Conservation (phyloP, 2,329 filamentous ascomycete species). For the Chaetomium sp. region DNA sequence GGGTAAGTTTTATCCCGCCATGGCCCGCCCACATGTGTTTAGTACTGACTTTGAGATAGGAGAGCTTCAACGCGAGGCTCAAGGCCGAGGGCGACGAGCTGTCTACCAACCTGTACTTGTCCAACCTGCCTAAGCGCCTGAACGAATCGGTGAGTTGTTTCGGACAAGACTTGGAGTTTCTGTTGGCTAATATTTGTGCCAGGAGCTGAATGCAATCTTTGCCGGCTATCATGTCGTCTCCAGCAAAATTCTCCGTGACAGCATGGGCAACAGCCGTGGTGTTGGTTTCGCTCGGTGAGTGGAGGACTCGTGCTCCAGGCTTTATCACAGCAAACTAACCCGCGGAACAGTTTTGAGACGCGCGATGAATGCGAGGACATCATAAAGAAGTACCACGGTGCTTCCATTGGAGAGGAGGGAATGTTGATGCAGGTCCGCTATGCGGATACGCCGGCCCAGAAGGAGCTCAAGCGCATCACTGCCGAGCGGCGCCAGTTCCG, state of each 20-base stretch:
- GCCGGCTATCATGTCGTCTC: conserved; percentile 82
- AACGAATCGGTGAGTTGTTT: conserved; percentile 74
- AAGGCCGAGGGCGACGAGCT: conserved; percentile 89
- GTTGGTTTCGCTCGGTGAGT: conserved; percentile 93
- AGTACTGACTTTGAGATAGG: conserved; percentile 52
- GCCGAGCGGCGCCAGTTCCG: conserved; percentile 94
- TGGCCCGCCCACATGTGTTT: conserved; percentile 1
- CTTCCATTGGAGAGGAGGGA: conserved; percentile 72
- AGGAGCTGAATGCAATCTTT: conserved; percentile 80
- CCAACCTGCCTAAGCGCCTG: conserved; percentile 89
- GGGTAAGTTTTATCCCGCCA: conserved; percentile 57
- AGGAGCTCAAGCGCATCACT: conserved; percentile 93
- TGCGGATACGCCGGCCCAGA: conserved; percentile 94
- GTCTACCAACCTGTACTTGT: conserved; percentile 97
- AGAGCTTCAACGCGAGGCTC: conserved; percentile 97
- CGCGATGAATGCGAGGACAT: conserved; percentile 90
- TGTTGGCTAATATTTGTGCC: conserved; percentile 32
- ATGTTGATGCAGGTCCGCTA: conserved; percentile 92
- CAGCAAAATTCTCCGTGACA: conserved; percentile 91
- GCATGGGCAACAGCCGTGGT: conserved; percentile 88
- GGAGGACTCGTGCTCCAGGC: too few species aligned
- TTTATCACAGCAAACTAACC: conserved; percentile 32
- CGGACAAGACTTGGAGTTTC: neutral
- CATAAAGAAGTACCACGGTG: conserved; percentile 82
- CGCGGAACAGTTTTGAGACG: conserved; percentile 72